These are phyloP conservation scores for Botryosphaeria dothidea DNA, from an alignment of 2,329 filamentous ascomycete genomes.

Conservation along the genomic window DNA sequence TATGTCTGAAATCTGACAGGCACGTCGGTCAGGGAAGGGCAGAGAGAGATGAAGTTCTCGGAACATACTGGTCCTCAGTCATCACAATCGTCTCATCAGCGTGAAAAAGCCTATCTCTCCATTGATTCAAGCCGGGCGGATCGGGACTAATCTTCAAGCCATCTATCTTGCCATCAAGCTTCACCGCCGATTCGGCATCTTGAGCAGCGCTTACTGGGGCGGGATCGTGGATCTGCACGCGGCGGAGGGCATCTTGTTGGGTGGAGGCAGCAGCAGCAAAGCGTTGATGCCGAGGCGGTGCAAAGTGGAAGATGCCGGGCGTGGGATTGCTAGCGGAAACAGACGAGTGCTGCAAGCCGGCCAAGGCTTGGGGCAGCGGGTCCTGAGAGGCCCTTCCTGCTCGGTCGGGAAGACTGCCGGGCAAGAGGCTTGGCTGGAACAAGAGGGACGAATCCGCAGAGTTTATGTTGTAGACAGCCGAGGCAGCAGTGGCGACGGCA, in stretches of 20 bases:
- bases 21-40: not conserved
- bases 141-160: constrained; percentile 60
- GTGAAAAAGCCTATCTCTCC: constrained; percentile 73
- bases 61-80: constrained; percentile 69
- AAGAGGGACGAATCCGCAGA: constrained; percentile 31
- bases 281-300: constrained; percentile 21
- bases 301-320: constrained; percentile 24
- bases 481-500: constrained; percentile 30
- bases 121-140: constrained; percentile 67
- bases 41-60: constrained; percentile 14
- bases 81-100: constrained; percentile 73
- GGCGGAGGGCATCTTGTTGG: not conserved
- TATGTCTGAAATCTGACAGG: constrained; percentile 69
- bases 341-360: constrained; percentile 26
- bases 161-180: constrained; percentile 55
- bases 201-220: not conserved
- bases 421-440: constrained; percentile 6
- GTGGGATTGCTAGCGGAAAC: constrained; percentile 23
- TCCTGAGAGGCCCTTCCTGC: constrained; percentile 25
- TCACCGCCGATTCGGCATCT: constrained; percentile 20
- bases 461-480: constrained; percentile 39
- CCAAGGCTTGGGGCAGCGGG: constrained; percentile 37
- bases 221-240: not conserved
- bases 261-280: not conserved
- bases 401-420: constrained; percentile 20